These are phyloP conservation scores for Marasmius fiardii DNA, from an alignment of 1,284 basidiomycete species.

Conservation along the genomic window DNA sequence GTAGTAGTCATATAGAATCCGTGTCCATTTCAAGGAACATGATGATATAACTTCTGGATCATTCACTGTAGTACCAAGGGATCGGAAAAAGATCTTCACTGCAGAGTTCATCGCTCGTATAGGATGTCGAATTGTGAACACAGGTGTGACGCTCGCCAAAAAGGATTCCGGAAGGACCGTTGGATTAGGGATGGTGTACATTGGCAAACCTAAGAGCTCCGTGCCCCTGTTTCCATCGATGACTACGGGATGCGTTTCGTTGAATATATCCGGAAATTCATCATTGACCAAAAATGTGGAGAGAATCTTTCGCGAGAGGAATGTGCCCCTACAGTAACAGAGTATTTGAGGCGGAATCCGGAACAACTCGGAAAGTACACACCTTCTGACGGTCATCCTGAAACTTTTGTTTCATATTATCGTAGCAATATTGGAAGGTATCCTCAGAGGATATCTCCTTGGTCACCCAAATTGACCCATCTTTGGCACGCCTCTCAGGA, in stretches of 20 bases:
- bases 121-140: slow-evolving; percentile 10
- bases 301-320: slow-evolving; percentile 3
- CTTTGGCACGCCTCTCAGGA: not conserved
- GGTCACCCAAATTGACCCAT: not conserved
- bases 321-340: not conserved
- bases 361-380: not conserved
- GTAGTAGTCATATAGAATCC: no score
- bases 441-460: not conserved
- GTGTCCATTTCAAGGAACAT: no score
- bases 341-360: not conserved
- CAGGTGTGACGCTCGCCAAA: slow-evolving; percentile 3
- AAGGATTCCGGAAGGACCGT: slow-evolving; percentile 5
- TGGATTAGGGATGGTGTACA: slow-evolving; percentile 3
- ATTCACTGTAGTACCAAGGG: not conserved
- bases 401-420: not conserved
- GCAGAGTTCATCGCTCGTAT: not conserved
- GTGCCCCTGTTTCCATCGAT: no score
- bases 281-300: no score
- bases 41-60: not conserved
- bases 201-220: no score
- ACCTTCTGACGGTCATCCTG: not conserved
- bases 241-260: no score
- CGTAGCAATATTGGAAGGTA: not conserved
- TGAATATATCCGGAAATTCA: no score
- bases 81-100: not conserved